These are phyloP conservation scores for Macrocystidia cucumis DNA, from an alignment of 1,284 basidiomycete genomes.

Conservation along the genomic window DNA sequence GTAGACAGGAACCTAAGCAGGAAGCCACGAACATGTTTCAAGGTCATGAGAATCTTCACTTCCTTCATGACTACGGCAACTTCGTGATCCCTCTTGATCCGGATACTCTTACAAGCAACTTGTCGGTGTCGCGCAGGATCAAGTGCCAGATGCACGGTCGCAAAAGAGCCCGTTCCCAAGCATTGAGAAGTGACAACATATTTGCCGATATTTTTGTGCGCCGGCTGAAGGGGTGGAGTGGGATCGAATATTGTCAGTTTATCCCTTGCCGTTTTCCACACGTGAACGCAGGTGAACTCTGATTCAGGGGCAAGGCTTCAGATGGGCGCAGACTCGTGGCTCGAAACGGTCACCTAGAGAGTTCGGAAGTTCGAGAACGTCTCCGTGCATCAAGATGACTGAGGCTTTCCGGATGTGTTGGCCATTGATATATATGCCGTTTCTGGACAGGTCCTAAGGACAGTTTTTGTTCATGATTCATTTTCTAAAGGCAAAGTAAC, in stretches of 20 bases:
- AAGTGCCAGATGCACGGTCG: constrained; percentile 70
- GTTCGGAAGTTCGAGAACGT: constrained; percentile 57
- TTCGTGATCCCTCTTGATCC: constrained; percentile 47
- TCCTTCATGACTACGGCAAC: constrained; percentile 66
- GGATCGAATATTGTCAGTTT: constrained; percentile 53
- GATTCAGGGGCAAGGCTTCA: neutral
- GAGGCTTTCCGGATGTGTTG: constrained; percentile 55
- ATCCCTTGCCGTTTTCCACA: constrained; percentile 42
- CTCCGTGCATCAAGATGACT: constrained; percentile 69
- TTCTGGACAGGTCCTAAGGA: constrained; percentile 66
- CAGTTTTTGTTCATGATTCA: neutral
- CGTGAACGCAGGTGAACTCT: constrained; percentile 63
- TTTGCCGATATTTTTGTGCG: constrained; percentile 51
- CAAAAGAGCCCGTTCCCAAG: constrained; percentile 75
- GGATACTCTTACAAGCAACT: constrained; percentile 80
- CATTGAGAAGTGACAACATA: constrained; percentile 69
- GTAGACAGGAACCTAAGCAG: neutral
- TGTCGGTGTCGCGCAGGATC: constrained; percentile 57
- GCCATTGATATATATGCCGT: constrained; percentile 68
- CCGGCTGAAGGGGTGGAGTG: constrained; percentile 43
- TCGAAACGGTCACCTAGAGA: constrained; percentile 42
- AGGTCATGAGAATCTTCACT: constrained; percentile 58
- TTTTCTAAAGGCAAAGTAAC: constrained; percentile 16
- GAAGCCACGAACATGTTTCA: constrained; percentile 56
- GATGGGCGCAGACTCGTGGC: too few relatives aligned